phyloP scores from a whole-genome alignment of 371 early-diverging fungal species.

The Haplosporangium sp. region DNA sequence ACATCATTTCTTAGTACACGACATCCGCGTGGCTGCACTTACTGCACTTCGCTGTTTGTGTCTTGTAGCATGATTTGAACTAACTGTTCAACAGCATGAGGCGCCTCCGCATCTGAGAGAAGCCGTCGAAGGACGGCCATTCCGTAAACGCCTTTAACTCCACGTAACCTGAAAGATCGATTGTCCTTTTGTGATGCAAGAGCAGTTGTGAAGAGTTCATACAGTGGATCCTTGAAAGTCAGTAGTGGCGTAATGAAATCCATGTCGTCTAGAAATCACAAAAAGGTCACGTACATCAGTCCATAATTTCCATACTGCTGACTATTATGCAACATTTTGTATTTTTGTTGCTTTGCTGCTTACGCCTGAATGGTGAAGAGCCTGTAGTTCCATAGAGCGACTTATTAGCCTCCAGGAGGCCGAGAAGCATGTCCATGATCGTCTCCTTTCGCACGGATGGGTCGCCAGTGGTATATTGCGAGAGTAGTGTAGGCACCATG shows the following conservation, averaged over 20 bases:
- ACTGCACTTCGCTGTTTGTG: neutral
- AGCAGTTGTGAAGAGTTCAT: neutral
- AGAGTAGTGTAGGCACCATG: neutral
- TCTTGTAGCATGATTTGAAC: neutral
- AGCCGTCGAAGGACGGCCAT: neutral
- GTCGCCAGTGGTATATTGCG: neutral
- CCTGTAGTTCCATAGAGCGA: neutral
- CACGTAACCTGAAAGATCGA: neutral
- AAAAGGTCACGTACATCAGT: neutral
- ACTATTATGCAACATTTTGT: neutral
- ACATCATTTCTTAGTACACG: neutral
- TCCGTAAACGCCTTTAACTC: neutral
- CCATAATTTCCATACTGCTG: neutral
- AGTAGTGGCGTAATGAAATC: neutral
- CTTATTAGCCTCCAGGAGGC: neutral
- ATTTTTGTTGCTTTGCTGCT: neutral
- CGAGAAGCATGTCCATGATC: neutral
- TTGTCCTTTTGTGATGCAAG: neutral
- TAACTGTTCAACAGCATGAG: neutral
- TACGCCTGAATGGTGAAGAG: neutral
- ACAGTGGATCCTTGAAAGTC: neutral
- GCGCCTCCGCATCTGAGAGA: neutral
- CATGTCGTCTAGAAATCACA: neutral
- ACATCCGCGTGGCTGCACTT: neutral
- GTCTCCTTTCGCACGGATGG: neutral